phyloP scores from a whole-genome alignment of 148 eudicot species.

The Chenopodium berlandieri region DNA sequence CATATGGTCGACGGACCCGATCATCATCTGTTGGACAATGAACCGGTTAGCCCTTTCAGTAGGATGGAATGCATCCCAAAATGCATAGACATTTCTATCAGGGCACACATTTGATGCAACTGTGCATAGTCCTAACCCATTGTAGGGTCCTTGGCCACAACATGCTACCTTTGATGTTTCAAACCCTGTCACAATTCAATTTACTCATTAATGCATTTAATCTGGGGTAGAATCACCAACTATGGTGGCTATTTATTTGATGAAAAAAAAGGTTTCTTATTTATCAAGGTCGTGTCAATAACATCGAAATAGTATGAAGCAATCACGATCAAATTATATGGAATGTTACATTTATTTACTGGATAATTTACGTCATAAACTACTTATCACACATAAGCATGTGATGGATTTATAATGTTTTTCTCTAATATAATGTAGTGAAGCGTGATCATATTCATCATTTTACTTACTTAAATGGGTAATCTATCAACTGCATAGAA shows the following conservation, averaged over 20 bases:
- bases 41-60: constrained; percentile 58
- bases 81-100: constrained; percentile 47
- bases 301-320: no score
- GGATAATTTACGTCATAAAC: no score
- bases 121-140: constrained; percentile 66
- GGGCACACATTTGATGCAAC: constrained; percentile 51
- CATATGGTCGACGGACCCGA: constrained; percentile 55
- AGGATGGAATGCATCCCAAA: constrained; percentile 84
- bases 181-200: constrained; percentile 45
- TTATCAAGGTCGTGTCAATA: background rate
- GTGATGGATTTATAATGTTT: no score
- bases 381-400: no score
- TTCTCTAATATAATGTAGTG: no score
- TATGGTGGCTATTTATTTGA: constrained; percentile 21
- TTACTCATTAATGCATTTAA: background rate
- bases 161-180: constrained; percentile 63
- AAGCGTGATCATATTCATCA: no score
- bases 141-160: constrained; percentile 84
- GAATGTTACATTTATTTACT: no score
- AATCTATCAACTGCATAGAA: no score
- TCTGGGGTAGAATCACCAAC: constrained; percentile 12
- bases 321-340: no score
- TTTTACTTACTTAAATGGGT: no score
- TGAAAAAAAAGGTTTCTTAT: background rate
- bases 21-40: constrained; percentile 56